A percentile compares a stretch with the other conserved stretches of the same genome.
These are phyloP conservation scores for Lomentospora prolificans DNA, from an alignment of 2,329 filamentous ascomycete species.

Conservation along the genomic window DNA sequence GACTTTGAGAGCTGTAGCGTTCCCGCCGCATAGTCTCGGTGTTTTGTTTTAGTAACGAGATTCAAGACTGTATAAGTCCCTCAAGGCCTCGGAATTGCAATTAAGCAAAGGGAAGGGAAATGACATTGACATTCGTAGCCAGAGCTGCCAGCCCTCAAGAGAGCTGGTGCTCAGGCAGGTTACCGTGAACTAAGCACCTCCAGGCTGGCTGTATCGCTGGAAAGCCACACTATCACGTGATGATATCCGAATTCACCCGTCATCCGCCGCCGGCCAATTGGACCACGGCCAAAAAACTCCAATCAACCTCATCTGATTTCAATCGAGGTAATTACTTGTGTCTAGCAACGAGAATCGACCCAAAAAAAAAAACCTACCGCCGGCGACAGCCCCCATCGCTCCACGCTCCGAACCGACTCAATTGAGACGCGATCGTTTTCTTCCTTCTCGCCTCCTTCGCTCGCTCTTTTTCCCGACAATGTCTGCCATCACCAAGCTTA, in stretches of 20 bases:
- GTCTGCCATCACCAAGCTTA: conserved; percentile 3
- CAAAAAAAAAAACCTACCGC: neutral
- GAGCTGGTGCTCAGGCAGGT: too few relatives aligned
- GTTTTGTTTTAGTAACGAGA: too few relatives aligned
- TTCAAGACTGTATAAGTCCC: too few relatives aligned
- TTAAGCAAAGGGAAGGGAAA: too few relatives aligned
- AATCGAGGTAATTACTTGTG: conserved; percentile 9
- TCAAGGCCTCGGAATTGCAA: too few relatives aligned
- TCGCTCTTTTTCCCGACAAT: conserved; percentile 2
- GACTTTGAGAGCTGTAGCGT: too few relatives aligned
- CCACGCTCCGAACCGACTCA: neutral
- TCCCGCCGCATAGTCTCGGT: too few relatives aligned
- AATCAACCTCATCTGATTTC: conserved; percentile 9
- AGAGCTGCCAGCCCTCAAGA: too few relatives aligned
- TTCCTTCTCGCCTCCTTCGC: neutral
- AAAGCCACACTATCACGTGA: too few relatives aligned
- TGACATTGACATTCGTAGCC: too few relatives aligned
- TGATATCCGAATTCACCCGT: conserved; percentile 7
- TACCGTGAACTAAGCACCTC: too few relatives aligned
- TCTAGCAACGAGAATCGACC: neutral
- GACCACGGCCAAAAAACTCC: conserved; percentile 6
- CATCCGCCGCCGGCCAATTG: conserved; percentile 1
- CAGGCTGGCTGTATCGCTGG: too few relatives aligned
- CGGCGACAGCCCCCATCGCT: neutral
- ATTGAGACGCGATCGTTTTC: neutral